Conservation (phyloP, 768 basidiomycete genomes). For the Neoboletus subvelutipes region DNA sequence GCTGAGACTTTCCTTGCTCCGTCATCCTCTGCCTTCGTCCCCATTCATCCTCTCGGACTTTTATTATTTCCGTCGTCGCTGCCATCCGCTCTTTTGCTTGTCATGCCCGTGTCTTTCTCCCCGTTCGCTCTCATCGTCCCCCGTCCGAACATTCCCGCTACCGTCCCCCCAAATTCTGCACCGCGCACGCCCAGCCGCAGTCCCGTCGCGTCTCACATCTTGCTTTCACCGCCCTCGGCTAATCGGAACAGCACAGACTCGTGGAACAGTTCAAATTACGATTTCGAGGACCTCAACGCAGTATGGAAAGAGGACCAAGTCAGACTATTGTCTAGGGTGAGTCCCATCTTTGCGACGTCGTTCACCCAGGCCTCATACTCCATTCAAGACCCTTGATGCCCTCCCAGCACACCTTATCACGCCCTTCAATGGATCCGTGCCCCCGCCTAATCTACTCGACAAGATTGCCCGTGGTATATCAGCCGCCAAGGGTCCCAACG, state of each 20-base stretch:
- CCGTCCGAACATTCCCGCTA: conserved; percentile 44
- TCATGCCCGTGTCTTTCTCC: conserved; percentile 47
- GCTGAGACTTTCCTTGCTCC: conserved; percentile 23
- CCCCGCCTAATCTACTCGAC: conserved; percentile 83
- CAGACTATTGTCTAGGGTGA: conserved; percentile 63
- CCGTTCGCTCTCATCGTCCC: conserved; percentile 63
- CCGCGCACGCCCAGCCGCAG: conserved; percentile 64
- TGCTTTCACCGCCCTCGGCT: conserved; percentile 44
- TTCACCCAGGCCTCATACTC: conserved; percentile 12
- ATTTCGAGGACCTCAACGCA: conserved; percentile 57
- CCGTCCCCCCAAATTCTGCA: conserved; percentile 35
- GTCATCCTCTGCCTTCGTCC: conserved; percentile 3
- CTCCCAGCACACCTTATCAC: conserved; percentile 83
- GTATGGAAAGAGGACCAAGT: conserved; percentile 79
- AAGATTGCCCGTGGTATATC: conserved; percentile 79
- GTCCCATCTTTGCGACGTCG: conserved; percentile 19
- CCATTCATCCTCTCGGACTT: conserved; percentile 8
- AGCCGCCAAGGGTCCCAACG: conserved; percentile 69
- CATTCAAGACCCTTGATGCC: conserved; percentile 66
- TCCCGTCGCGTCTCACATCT: conserved; percentile 50
- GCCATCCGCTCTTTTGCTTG: conserved; percentile 47
- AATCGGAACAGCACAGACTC: conserved; percentile 73
- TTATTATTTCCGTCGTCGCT: conserved; percentile 29
- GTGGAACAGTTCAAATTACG: conserved; percentile 79
- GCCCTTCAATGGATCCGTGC: conserved; percentile 81